A percentile compares a stretch with the other conserved stretches of the same genome.
phyloP scores from a whole-genome alignment of 2,329 filamentous ascomycete species.

The Penicillium polonicum region DNA sequence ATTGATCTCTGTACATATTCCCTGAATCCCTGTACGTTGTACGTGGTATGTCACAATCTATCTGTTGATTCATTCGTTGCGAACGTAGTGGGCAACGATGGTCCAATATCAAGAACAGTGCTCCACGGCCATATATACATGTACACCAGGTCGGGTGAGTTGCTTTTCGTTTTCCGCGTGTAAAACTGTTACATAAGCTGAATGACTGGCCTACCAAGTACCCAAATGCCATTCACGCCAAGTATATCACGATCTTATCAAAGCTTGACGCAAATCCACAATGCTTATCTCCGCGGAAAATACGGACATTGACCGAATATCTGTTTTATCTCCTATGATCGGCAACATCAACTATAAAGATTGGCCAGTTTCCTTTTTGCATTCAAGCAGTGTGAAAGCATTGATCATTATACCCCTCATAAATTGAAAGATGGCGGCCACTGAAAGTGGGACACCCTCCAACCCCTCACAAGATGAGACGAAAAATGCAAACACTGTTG shows the following conservation, averaged over 20 bases:
- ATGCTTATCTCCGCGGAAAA: neutral
- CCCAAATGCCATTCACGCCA: too few species aligned
- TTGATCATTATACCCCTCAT: neutral
- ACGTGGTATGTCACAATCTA: neutral
- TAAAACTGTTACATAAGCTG: too few species aligned
- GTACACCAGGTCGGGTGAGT: too few species aligned
- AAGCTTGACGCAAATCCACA: slow-evolving; percentile 3
- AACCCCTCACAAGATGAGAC: slow-evolving; percentile 10
- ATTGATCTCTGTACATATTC: slow-evolving; percentile 4
- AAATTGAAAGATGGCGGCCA: neutral
- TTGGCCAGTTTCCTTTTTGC: neutral
- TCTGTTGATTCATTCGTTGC: neutral
- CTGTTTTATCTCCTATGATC: neutral
- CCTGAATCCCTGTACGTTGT: slow-evolving; percentile 5
- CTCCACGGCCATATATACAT: neutral
- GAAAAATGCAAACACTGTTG: slow-evolving; percentile 7
- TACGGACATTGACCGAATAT: neutral
- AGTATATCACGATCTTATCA: neutral
- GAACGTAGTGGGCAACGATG: neutral
- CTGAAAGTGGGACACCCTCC: slow-evolving; percentile 1
- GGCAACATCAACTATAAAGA: neutral
- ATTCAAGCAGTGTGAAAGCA: too few species aligned
- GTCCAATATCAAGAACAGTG: neutral
- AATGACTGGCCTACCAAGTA: too few species aligned
- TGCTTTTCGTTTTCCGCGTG: too few species aligned